These are phyloP conservation scores for Zygnema circumcarinatum DNA, from an alignment of 139 green algal species.

Conservation along the genomic window DNA sequence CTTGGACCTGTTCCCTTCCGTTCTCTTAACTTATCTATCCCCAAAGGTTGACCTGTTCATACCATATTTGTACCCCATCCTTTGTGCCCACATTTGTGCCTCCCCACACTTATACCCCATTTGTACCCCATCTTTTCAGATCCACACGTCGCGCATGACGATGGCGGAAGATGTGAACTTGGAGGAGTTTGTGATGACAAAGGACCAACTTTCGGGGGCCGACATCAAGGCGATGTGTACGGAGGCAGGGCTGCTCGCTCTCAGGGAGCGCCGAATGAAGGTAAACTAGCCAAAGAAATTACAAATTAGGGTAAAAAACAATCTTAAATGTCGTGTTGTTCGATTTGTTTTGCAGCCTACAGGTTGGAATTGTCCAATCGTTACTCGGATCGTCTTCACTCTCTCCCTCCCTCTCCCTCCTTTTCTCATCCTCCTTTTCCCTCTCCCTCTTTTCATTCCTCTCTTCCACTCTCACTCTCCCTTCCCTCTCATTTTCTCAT, in stretches of 20 bases:
- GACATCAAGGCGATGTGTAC: constrained; percentile 99
- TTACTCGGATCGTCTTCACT: no score
- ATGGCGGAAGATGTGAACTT: constrained; percentile 95
- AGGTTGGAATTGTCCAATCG: no score
- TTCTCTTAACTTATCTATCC: not conserved
- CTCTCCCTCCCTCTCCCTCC: no score
- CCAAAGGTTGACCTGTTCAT: not conserved
- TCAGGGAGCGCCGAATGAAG: constrained; percentile 95
- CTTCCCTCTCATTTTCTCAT: no score
- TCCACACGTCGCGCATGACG: constrained; percentile 85
- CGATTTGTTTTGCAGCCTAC: no score
- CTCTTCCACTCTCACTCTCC: not conserved
- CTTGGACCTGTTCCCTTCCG: constrained; percentile 1
- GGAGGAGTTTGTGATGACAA: constrained; percentile 92
- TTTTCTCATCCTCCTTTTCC: not conserved
- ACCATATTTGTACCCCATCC: not conserved
- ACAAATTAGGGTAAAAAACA: no score
- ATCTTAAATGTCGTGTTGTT: no score
- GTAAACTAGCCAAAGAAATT: constrained; percentile 44
- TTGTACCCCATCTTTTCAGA: no score
- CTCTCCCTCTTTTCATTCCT: not conserved
- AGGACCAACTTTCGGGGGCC: constrained; percentile 95
- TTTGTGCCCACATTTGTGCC: no score
- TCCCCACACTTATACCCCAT: no score
- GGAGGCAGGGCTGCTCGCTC: constrained; percentile 95